Evolutionary conservation across 2,329 filamentous ascomycete genomes (phyloP).

Genomic region (Tolypocladium capitatum): DNA sequence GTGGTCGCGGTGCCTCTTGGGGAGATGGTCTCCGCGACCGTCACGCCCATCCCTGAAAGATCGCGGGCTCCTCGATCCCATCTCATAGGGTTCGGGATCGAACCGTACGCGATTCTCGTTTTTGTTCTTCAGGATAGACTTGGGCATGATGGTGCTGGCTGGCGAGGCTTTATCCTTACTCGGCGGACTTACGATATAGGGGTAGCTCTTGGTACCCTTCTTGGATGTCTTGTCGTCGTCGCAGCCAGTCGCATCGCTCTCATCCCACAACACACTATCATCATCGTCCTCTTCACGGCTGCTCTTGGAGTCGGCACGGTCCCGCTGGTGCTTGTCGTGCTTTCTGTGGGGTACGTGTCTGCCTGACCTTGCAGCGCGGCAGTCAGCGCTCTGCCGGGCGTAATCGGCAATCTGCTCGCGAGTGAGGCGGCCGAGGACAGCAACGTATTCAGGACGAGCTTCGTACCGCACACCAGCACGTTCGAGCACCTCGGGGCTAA

Average conservation of each 20-base stretch:
- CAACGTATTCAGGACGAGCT: conserved; percentile 46
- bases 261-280: conserved; percentile 16
- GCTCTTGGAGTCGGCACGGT: conserved; percentile 19
- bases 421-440: conserved; percentile 41
- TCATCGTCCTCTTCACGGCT: conserved; percentile 19
- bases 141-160: conserved; percentile 28
- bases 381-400: conserved; percentile 34
- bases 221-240: conserved; percentile 19
- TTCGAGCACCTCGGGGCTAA: conserved; percentile 45
- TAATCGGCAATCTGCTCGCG: conserved; percentile 38
- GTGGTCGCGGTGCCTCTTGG: conserved; percentile 12
- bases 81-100: conserved; percentile 32
- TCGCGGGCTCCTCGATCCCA: conserved; percentile 18
- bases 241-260: conserved; percentile 18
- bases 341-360: conserved; percentile 4
- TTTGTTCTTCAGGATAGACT: conserved; percentile 49
- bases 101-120: conserved; percentile 45
- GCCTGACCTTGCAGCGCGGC: conserved; percentile 25
- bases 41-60: conserved; percentile 20
- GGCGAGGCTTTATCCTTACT: conserved; percentile 20
- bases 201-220: conserved; percentile 19
- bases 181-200: conserved; percentile 23
- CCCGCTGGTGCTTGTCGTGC: conserved; percentile 5
- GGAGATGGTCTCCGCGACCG: conserved; percentile 7
- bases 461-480: conserved; percentile 45